These are phyloP conservation scores for Chaetomium fimeti DNA, from an alignment of 495 filamentous ascomycete genomes.

Conservation along the genomic window DNA sequence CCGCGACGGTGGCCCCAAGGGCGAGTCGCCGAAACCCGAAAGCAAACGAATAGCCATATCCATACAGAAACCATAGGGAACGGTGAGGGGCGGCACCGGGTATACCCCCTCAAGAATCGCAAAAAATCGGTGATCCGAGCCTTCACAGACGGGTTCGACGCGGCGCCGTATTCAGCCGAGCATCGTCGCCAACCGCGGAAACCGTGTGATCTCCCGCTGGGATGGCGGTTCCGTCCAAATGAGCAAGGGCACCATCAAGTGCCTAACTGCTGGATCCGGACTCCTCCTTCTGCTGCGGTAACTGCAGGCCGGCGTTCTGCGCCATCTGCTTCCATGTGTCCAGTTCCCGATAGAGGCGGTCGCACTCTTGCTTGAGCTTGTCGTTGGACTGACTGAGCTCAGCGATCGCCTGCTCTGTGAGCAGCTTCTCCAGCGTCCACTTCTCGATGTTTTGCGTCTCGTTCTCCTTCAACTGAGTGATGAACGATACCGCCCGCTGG, in stretches of 20 bases:
- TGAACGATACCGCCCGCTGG: slow-evolving; percentile 90
- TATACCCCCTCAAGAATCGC: slow-evolving; percentile 21
- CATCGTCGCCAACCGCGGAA: background rate
- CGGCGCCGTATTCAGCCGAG: background rate
- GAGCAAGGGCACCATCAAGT: background rate
- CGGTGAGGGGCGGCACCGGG: slow-evolving; percentile 22
- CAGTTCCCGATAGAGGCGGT: slow-evolving; percentile 69
- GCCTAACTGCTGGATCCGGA: slow-evolving; percentile 31
- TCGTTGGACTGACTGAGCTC: slow-evolving; percentile 87
- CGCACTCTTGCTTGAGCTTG: slow-evolving; percentile 78
- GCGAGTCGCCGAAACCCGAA: background rate
- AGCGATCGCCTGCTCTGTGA: slow-evolving; percentile 89
- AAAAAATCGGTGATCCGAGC: background rate
- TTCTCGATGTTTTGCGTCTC: slow-evolving; percentile 91
- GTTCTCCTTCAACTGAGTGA: slow-evolving; percentile 90
- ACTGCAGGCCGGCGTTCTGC: slow-evolving; percentile 66
- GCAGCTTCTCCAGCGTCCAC: slow-evolving; percentile 93
- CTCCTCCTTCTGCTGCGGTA: slow-evolving; percentile 47
- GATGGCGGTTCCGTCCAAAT: background rate
- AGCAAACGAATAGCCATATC: background rate
- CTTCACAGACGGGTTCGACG: background rate
- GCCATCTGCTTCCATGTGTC: slow-evolving; percentile 84
- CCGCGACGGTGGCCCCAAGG: background rate
- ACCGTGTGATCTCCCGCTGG: background rate
- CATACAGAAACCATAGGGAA: slow-evolving; percentile 9